Evolutionary conservation across 805 yeast species (phyloP), one percentile per base, ranked within the genome.

Genomic region (Lipomyces orientalis): DNA sequence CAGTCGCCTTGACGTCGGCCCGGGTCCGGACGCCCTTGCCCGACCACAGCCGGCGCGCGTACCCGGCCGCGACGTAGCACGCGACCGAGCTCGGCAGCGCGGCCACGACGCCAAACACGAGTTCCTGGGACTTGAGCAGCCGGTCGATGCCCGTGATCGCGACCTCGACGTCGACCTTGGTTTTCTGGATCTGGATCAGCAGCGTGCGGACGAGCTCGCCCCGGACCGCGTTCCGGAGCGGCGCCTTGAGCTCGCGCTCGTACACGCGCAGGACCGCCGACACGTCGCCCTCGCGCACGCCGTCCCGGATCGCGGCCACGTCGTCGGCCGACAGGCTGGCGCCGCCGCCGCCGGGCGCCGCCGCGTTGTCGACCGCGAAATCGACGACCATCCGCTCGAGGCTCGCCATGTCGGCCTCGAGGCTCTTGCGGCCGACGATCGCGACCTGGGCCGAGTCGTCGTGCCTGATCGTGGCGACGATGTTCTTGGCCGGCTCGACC

Each of bases 121-220:
- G 84, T 76, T 95, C 97, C 79, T 94, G 99, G 61, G 95, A 89
- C 77, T 92, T 90, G 57, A 95, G 83, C 71, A 94, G 81, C 76
- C 90, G 89, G 78, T 95, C 98, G 69, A 95, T 93, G 8, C 98
- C 98, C 73, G 85, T 86, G 68, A 94, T 85, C 0, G 97, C 98
- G 4, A 93, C 81, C 49, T 90, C 93, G 8, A 97, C 97, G 77
- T 94, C 99, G 6, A 95, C 98, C 78, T 94, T 94, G 12, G 97
- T 89, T 79, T 95, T 94, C 77, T 94, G 99, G n/a, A 95, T 82
- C 78, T 95, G 98, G 69, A 94, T 93, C 74, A 95, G 80, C 58
- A 95, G 77, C 16, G 93, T 87, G 64, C 97, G 83, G 8, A 93
- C 78, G 71, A 94, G 83, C 65, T 88, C 86, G 3, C 98, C 99